Evolutionary conservation across 2,329 filamentous ascomycete genomes (phyloP), one percentile per base, ranked within the genome.

Genomic region (Cladophialophora psammophila): DNA sequence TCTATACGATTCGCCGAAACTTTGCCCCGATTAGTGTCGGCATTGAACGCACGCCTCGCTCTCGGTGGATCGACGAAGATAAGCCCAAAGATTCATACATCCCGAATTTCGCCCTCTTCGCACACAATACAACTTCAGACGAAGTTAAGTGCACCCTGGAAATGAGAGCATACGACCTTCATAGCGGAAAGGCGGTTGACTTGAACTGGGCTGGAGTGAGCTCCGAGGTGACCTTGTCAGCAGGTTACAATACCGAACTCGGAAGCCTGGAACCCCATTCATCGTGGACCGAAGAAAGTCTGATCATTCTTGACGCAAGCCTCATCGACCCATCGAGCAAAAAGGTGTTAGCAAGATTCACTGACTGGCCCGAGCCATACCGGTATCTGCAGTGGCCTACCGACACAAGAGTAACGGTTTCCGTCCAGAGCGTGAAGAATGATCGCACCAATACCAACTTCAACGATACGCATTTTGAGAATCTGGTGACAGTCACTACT

Each of bases 361-460:
- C 84, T 3, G 85, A 87, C 74, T 87, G 85, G 85, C 85, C 85
- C 4, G 85, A 87, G 73, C 85, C 85, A 40, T 81, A 86, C 72
- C 86, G 86, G 75, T 86, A 87, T 72, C 80, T 87, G 12, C 80
- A 84, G 66, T 81, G 86, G 67, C 78, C 80, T 10, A 13, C 20
- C 26, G 62, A 64, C 38, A 64, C 62, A 1, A 64, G 35, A 35
- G 62, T 64, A 13, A 38, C 26, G 2, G 32, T 59, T 18, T 53
- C 54, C 15, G 34, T 54, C 7, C 15, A 50, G 31, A 38, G 10
- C 10, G 31, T 59, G 1, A 15, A 56, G 26, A 12, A 18, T 32
- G 86, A 0, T 74, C 82, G 62, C 58, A 18, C 54, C 20, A 55
- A 40, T 42, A 42, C 18, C 26, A 35, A 20, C 8, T 2, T 36